Evolutionary conservation across 345 rosid genomes (phyloP), one percentile per base, ranked within the genome.

Genomic region (Citrus reticulata): DNA sequence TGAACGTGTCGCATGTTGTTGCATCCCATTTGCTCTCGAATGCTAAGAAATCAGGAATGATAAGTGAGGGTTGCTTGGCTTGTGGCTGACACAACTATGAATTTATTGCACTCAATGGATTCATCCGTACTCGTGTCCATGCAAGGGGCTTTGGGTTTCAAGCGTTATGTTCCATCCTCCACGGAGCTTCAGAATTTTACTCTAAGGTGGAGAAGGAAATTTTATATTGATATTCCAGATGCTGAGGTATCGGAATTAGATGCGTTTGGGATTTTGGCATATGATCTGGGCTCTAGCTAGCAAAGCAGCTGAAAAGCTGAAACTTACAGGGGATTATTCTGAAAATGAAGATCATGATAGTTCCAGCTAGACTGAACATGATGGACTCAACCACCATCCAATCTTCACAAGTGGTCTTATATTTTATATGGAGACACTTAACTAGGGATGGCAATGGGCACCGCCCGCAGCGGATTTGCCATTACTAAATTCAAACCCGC

Each of bases 61-160:
- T 35, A 35, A 35, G 40, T 7, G 7, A 79, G 85, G 88, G 11
- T 87, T 84, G 86, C 73, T 61, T 87, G 86, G 90, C 84, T 87
- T 17, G 73, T 81, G 24, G 84, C 89, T 3, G 70, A 42, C 4
- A 77, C 40, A 70, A 82, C 16, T 16, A 77, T 68, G 62, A 75
- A 42, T 63, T 61, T 13, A 32, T 59, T 80, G 27, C 68, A 16
- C 1, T 73, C 24, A 16, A 62, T 1, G n/a, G 79, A 37, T 2
- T 40, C 67, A 9, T 59, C 68, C 3, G 63, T 35, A 22, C 1
- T 69, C 14, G 76, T 65, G 34, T 74, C 85, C 30, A 79, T 85
- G 84, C 82, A 87, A 83, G 87, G 90, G 19, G 84, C 85, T 35
- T 42, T 87, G 37, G 90, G 85, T 37, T 55, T 85, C 68, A 85